Conservation (phyloP, 495 filamentous ascomycete species). For the Parmelia sp. region DNA sequence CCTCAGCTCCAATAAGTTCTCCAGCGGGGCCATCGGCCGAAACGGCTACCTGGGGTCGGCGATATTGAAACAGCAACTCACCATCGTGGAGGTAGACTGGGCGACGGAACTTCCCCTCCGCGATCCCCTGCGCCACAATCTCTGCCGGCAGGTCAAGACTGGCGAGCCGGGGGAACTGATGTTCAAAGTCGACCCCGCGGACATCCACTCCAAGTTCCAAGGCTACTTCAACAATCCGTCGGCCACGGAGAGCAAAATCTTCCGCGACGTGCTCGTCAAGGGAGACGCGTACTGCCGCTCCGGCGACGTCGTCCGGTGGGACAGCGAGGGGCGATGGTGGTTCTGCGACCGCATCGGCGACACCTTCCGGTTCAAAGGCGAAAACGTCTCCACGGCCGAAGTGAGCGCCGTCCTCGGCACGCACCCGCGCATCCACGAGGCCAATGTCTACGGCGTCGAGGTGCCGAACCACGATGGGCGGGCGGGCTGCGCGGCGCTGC, state of each 20-base stretch:
- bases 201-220: slow-evolving; percentile 65
- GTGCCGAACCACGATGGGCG: slow-evolving; percentile 81
- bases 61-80: slow-evolving; percentile 44
- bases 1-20: slow-evolving; percentile 64
- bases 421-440: slow-evolving; percentile 63
- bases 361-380: slow-evolving; percentile 92
- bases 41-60: slow-evolving; percentile 56
- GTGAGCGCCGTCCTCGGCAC: slow-evolving; percentile 66
- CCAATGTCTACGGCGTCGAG: slow-evolving; percentile 82
- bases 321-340: slow-evolving; percentile 66
- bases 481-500: slow-evolving; percentile 73
- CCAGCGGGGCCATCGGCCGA: slow-evolving; percentile 74
- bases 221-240: slow-evolving; percentile 77
- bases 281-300: slow-evolving; percentile 85
- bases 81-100: slow-evolving; percentile 66
- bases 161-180: slow-evolving; percentile 78
- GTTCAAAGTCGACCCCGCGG: slow-evolving; percentile 58
- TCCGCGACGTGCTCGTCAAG: slow-evolving; percentile 68
- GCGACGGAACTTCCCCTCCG: slow-evolving; percentile 65
- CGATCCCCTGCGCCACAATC: slow-evolving; percentile 40
- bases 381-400: slow-evolving; percentile 86
- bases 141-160: slow-evolving; percentile 54
- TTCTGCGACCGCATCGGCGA: slow-evolving; percentile 91
- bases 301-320: slow-evolving; percentile 72
- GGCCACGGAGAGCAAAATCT: slow-evolving; percentile 71